Percentiles rank a stretch among this genome's conserved stretches.
phyloP scores from a whole-genome alignment of 2,329 filamentous ascomycete species.

The Metarhizium rileyi region DNA sequence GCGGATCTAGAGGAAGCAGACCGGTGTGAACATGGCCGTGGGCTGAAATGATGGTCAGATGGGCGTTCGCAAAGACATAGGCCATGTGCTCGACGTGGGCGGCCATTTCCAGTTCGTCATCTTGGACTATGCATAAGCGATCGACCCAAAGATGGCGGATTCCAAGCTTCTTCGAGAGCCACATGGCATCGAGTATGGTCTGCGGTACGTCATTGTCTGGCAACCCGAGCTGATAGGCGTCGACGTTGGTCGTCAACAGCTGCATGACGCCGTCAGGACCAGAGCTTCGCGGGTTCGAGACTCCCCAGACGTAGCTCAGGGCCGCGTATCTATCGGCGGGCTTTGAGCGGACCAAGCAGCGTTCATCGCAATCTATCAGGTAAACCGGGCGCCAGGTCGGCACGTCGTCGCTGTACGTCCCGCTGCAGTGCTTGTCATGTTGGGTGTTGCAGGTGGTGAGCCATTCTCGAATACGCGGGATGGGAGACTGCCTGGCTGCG shows the following conservation, averaged over 20 bases:
- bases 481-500: constrained; percentile 22
- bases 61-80: constrained; percentile 33
- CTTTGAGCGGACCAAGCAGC: constrained; percentile 28
- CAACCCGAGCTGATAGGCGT: constrained; percentile 24
- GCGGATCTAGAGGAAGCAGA: constrained; percentile 26
- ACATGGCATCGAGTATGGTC: constrained; percentile 34
- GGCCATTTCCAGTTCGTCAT: constrained; percentile 29
- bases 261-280: constrained; percentile 18
- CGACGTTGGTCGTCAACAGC: constrained; percentile 26
- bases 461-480: constrained; percentile 32
- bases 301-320: constrained; percentile 37
- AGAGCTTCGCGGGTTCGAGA: constrained; percentile 15
- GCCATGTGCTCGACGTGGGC: constrained; percentile 35
- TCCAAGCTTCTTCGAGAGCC: constrained; percentile 32
- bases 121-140: constrained; percentile 34
- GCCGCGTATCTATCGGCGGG: constrained; percentile 31
- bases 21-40: constrained; percentile 30
- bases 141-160: constrained; percentile 38
- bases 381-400: constrained; percentile 29
- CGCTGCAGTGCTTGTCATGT: constrained; percentile 30
- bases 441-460: constrained; percentile 32
- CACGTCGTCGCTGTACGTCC: constrained; percentile 14
- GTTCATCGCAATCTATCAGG: constrained; percentile 31
- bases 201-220: constrained; percentile 29
- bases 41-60: constrained; percentile 34